A percentile compares a stretch with the other conserved stretches of the same genome.
phyloP scores from a whole-genome alignment of 2,329 filamentous ascomycete species.

The Hymenoscyphus albidus region DNA sequence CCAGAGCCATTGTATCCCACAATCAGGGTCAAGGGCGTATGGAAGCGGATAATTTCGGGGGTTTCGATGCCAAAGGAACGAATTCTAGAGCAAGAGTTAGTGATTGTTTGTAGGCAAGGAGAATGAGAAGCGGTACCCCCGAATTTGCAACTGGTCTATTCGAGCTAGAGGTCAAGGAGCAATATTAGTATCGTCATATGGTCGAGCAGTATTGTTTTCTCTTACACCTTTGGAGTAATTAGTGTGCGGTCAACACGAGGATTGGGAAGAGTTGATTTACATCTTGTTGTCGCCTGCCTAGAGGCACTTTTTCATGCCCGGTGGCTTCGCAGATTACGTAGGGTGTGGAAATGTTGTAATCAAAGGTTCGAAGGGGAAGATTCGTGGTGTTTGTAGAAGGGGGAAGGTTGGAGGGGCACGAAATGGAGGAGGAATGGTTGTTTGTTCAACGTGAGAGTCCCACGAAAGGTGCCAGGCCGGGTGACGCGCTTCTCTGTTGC shows the following conservation, averaged over 20 bases:
- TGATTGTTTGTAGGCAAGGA: too few species aligned
- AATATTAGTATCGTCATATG: background rate
- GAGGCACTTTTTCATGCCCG: background rate
- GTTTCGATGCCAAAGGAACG: conserved; percentile 80
- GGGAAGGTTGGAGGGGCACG: background rate
- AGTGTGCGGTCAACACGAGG: background rate
- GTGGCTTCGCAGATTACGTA: background rate
- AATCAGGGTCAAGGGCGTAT: conserved; percentile 88
- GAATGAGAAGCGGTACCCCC: conserved; percentile 49
- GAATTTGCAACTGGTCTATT: conserved; percentile 85
- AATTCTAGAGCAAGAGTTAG: conserved; percentile 43
- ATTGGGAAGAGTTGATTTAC: background rate
- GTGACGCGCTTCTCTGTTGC: background rate
- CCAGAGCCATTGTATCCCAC: conserved; percentile 97
- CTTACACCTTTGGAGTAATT: conserved; percentile 22
- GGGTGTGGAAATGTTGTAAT: background rate
- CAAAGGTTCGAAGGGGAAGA: background rate
- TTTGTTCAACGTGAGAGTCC: background rate
- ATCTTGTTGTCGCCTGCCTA: conserved; percentile 13
- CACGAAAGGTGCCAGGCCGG: background rate
- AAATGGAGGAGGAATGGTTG: conserved; percentile 1
- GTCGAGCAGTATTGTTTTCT: background rate
- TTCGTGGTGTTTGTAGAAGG: background rate
- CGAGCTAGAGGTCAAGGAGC: conserved; percentile 52
- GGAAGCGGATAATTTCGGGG: conserved; percentile 79